Evolutionary conservation across 345 rosid genomes (phyloP).

Genomic region (Citrus medica): DNA sequence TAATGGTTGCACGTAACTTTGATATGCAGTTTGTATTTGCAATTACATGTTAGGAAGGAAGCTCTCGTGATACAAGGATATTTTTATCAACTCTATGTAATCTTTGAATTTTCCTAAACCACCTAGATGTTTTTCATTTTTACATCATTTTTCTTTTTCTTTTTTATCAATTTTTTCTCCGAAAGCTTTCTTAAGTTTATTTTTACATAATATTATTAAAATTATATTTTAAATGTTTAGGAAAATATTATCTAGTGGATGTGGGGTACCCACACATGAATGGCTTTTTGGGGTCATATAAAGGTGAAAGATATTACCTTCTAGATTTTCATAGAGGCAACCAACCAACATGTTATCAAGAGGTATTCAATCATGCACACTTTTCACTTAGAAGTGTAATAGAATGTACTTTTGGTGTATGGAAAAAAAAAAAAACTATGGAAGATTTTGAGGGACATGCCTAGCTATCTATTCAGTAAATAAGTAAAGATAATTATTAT

Average conservation of each 20-base stretch:
- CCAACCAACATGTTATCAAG: too few relatives aligned
- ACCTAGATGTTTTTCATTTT: too few relatives aligned
- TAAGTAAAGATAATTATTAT: not conserved
- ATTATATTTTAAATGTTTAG: not conserved
- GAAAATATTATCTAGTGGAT: not conserved
- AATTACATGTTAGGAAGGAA: not conserved
- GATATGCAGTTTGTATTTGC: not conserved
- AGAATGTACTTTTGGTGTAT: not conserved
- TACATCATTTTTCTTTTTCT: too few relatives aligned
- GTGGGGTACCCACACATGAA: not conserved
- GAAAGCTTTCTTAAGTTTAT: not conserved
- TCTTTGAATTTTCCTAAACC: not conserved
- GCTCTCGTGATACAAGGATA: not conserved
- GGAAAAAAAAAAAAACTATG: not conserved
- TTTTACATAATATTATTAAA: not conserved
- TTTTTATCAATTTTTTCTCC: too few relatives aligned
- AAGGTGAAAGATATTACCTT: too few relatives aligned
- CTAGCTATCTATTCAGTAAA: not conserved
- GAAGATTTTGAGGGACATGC: not conserved
- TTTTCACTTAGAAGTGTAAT: not conserved
- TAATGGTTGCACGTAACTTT: not conserved
- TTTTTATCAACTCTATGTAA: not conserved
- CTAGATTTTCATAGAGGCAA: too few relatives aligned
- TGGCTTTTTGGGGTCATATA: not conserved
- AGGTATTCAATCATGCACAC: too few relatives aligned